A percentile compares a stretch with the other conserved stretches of the same genome.
Evolutionary conservation across 2,329 filamentous ascomycete species (phyloP).

Genomic region (Penicillium sp.): DNA sequence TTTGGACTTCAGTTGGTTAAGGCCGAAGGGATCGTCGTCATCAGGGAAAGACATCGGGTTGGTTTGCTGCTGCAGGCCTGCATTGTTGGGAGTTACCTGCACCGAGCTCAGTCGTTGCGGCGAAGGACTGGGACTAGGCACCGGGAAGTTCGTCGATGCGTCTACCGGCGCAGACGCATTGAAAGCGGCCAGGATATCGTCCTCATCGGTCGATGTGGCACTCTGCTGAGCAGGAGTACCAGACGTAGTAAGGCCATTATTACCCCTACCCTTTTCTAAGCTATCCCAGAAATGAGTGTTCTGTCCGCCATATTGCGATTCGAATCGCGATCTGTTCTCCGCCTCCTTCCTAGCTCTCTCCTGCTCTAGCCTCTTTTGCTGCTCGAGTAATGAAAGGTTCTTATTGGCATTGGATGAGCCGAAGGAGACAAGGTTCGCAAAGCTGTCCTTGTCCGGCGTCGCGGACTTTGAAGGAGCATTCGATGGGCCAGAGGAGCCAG

Average conservation of each 20-base stretch:
- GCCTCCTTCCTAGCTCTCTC: slow-evolving; percentile 67
- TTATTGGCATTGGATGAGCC: slow-evolving; percentile 51
- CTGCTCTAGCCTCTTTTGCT: slow-evolving; percentile 63
- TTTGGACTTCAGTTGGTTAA: slow-evolving; percentile 55
- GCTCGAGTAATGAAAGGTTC: slow-evolving; percentile 60
- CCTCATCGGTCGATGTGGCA: slow-evolving; percentile 51
- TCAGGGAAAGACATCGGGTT: slow-evolving; percentile 46
- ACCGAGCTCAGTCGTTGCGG: no score
- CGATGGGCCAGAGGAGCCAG: no score
- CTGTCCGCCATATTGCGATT: slow-evolving; percentile 63
- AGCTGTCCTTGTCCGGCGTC: no score
- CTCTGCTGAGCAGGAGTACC: no score
- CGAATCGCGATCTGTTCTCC: slow-evolving; percentile 61
- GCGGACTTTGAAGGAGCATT: no score
- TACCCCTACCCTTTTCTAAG: no score
- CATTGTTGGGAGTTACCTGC: no score
- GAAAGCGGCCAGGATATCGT: slow-evolving; percentile 55
- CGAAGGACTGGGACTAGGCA: slow-evolving; percentile 34
- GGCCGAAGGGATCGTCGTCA: slow-evolving; percentile 77
- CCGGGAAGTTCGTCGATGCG: slow-evolving; percentile 51
- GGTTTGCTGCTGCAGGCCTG: no score
- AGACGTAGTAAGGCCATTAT: no score
- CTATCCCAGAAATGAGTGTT: slow-evolving; percentile 66
- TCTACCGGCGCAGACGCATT: slow-evolving; percentile 52
- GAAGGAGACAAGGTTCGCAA: slow-evolving; percentile 59